A percentile compares a stretch with the other conserved stretches of the same genome.
phyloP scores from a whole-genome alignment of 2,329 filamentous ascomycete species.

The Claviceps pazoutovae region DNA sequence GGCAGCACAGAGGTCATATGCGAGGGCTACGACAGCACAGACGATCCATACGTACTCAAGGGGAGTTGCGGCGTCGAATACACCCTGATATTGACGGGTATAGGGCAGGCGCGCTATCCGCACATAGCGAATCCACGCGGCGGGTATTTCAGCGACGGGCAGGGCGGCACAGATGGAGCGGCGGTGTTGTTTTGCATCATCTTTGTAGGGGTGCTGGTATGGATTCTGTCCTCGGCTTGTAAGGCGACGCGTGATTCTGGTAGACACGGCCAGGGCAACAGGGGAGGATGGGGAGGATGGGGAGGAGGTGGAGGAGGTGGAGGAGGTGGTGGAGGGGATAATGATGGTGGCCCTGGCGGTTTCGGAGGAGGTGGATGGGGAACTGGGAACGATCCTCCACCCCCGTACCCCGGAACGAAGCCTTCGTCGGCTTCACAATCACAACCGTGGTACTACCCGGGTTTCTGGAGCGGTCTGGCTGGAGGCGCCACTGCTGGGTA shows the following conservation, averaged over 20 bases:
- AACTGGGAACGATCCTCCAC: conserved; percentile 37
- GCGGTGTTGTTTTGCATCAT: conserved; percentile 43
- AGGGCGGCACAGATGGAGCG: conserved; percentile 18
- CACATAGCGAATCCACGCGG: conserved; percentile 27
- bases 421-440: conserved; percentile 8
- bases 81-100: conserved; percentile 59
- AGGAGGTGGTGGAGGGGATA: conserved; percentile 8
- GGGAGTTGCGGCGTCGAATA: conserved; percentile 93
- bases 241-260: conserved; percentile 16
- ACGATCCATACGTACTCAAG: conserved; percentile 77
- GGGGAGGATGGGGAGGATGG: conserved; percentile 21
- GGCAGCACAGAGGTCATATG: conserved; percentile 83
- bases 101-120: conserved; percentile 60
- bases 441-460: conserved; percentile 49
- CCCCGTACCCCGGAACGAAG: conserved; percentile 28
- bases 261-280: conserved; percentile 12
- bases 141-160: conserved; percentile 20
- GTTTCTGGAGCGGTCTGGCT: conserved; percentile 59
- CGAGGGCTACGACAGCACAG: conserved; percentile 65
- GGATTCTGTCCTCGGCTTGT: conserved; percentile 48
- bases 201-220: conserved; percentile 44
- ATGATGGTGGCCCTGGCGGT: background rate
- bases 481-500: conserved; percentile 58
- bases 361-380: conserved; percentile 23
- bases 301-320: conserved; percentile 10